Evolutionary conservation across 2,329 filamentous ascomycete genomes (phyloP), one percentile per base, ranked within the genome.

Genomic region (Neocatenulostroma microsporum): DNA sequence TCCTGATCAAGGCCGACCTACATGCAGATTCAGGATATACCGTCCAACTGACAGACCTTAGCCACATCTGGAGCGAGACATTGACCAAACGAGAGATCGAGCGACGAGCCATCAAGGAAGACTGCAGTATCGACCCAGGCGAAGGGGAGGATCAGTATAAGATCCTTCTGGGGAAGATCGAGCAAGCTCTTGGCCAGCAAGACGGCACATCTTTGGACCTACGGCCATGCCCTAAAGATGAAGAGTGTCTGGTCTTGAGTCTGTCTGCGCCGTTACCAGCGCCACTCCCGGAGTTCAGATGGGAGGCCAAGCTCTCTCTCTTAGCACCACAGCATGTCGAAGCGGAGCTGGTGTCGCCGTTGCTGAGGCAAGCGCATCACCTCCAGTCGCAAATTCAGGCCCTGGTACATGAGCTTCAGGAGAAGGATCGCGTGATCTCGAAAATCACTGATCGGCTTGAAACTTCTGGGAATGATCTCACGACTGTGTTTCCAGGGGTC

Each of bases 51-150:
- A 85, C 82, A 2, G 84, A 89, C 54, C 68, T 87, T 41, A 78
- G 73, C 53, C 73, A 78, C 46, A 64, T 87, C n/a, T 91, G 84
- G 84, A 62, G 66, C 18, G 83, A 88, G 60, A 67, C 58, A 7
- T 62, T 87, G 15, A 71, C 77, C 38, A 66, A 75, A 15, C 67
- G 66, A n/a, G 68, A 66, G 9, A 81, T 89, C 39, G 70, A 78
- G 37, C 63, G 69, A 41, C 74, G 81, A 41, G 80, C 76, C 20
- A 67, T 74, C 38, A 62, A 72, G 17, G 70, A 80, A 47, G 71
- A 77, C 48, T 83, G 80, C 12, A 78, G 74, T 42, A 86, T 89
- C 42, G 82, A 89, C 54, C 78, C 84, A 1, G 78, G 73, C 53
- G 78, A 82, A 46, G 79, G 80, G 41, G 64, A 69, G 0, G 73